phyloP scores from a whole-genome alignment of 2,329 filamentous ascomycete species.

The Nothophaeocryptopus gaeumannii region DNA sequence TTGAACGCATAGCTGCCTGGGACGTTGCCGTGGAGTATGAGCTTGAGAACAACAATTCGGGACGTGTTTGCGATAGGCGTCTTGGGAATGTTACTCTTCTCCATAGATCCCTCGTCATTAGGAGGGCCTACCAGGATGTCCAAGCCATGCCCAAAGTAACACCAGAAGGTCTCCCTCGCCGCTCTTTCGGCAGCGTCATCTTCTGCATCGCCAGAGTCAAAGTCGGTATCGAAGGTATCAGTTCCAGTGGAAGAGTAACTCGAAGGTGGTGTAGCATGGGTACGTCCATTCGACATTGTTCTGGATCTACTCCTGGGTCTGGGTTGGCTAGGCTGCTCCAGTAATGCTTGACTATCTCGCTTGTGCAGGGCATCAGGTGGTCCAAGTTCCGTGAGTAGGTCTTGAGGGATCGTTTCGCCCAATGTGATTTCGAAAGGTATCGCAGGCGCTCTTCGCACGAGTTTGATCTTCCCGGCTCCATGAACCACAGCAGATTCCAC shows the following conservation, averaged over 20 bases:
- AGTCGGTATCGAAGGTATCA: slow-evolving; percentile 45
- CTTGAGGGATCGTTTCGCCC: slow-evolving; percentile 86
- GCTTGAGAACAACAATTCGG: slow-evolving; percentile 78
- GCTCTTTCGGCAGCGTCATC: slow-evolving; percentile 60
- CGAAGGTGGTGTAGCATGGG: slow-evolving; percentile 33
- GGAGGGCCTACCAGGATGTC: slow-evolving; percentile 87
- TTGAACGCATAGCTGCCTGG: slow-evolving; percentile 97
- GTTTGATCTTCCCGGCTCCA: slow-evolving; percentile 73
- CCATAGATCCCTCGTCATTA: slow-evolving; percentile 37
- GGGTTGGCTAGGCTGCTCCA: slow-evolving; percentile 20
- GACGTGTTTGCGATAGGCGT: slow-evolving; percentile 27
- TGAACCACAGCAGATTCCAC: slow-evolving; percentile 76
- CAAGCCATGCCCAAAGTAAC: slow-evolving; percentile 95
- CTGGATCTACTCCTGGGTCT: slow-evolving; percentile 27
- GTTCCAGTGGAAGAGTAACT: slow-evolving; percentile 42
- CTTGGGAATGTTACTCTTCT: slow-evolving; percentile 3
- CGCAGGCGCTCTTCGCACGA: slow-evolving; percentile 68
- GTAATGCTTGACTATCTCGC: slow-evolving; percentile 22
- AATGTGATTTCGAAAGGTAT: slow-evolving; percentile 69
- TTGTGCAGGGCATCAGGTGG: slow-evolving; percentile 88
- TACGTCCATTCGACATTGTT: slow-evolving; percentile 25
- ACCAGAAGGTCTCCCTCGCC: slow-evolving; percentile 71
- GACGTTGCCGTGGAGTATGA: slow-evolving; percentile 92
- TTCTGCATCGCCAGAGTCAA: slow-evolving; percentile 50
- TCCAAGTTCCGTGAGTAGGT: slow-evolving; percentile 83